A percentile compares a stretch with the other conserved stretches of the same genome.
Conservation (phyloP, 2,329 filamentous ascomycete genomes). For the Talaromyces islandicus region DNA sequence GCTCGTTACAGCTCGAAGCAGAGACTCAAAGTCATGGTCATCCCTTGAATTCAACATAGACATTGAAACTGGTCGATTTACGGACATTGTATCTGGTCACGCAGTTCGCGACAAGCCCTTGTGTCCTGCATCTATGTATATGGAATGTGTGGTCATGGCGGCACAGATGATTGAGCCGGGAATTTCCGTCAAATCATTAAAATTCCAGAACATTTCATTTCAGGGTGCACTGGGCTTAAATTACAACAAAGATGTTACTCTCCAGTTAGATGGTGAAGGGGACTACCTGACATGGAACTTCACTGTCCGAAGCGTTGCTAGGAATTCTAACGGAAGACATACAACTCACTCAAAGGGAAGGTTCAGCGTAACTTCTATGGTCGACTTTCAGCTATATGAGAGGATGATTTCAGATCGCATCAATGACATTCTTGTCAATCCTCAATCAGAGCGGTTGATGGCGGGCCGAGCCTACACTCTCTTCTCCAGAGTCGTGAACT, state of each 20-base stretch:
- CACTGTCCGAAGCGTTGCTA: conserved; percentile 2
- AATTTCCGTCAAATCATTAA: conserved; percentile 2
- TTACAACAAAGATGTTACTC: conserved; percentile 1
- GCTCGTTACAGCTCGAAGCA: conserved; percentile 2
- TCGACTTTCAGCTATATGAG: conserved; percentile 8
- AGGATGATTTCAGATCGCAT: conserved; percentile 7
- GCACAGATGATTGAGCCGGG: conserved; percentile 8
- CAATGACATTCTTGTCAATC: conserved; percentile 7
- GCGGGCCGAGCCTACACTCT: conserved; percentile 8
- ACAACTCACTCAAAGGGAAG: conserved; percentile 6
- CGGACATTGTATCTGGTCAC: conserved; percentile 7
- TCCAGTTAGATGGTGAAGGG: conserved; percentile 7
- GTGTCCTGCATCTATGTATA: conserved; percentile 10
- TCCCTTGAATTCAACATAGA: conserved; percentile 7
- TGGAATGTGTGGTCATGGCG: conserved; percentile 10
- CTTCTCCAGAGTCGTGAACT: conserved; percentile 7
- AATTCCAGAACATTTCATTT: conserved; percentile 7
- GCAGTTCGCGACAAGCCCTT: conserved; percentile 6
- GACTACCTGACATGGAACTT: conserved; percentile 9
- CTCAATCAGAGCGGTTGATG: conserved; percentile 6
- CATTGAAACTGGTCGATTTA: conserved; percentile 4
- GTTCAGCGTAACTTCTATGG: conserved; percentile 1
- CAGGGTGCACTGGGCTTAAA: conserved; percentile 7
- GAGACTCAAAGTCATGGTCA: conserved; percentile 8
- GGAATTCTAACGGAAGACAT: not conserved